Conservation (phyloP, 106 monocot genomes). For the Amphibolis antarctica region DNA sequence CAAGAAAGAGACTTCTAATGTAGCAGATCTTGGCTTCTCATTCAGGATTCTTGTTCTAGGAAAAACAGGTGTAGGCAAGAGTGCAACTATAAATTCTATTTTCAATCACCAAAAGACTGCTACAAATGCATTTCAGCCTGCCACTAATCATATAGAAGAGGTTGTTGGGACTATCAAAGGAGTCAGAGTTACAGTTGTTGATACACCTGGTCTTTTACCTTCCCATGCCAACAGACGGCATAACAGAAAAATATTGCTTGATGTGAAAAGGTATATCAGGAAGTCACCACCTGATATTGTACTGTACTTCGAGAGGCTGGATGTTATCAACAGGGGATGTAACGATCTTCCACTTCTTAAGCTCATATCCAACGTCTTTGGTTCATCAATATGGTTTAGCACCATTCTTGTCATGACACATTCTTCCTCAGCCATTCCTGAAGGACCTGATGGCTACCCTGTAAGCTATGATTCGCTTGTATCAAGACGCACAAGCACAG, state of each 20-base stretch:
- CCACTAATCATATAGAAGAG: constrained; percentile 54
- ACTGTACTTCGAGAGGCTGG: constrained; percentile 71
- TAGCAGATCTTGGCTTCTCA: constrained; percentile 39
- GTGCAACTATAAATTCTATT: constrained; percentile 88
- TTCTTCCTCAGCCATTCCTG: constrained; percentile 43
- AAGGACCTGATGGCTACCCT: constrained; percentile 52
- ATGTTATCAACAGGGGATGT: constrained; percentile 26
- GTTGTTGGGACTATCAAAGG: constrained; percentile 56
- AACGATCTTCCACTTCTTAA: constrained; percentile 53
- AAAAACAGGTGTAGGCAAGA: constrained; percentile 86
- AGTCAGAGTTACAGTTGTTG: constrained; percentile 61
- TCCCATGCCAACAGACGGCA: constrained; percentile 20
- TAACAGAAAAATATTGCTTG: constrained; percentile 52
- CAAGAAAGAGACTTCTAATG: constrained; percentile 32
- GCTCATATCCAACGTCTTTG: constrained; percentile 71
- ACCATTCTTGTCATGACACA: constrained; percentile 80
- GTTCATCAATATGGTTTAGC: constrained; percentile 84
- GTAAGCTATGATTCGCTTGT: constrained; percentile 42
- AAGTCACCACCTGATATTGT: constrained; percentile 74
- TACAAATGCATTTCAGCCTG: constrained; percentile 59
- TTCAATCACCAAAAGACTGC: constrained; percentile 37
- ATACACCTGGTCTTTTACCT: constrained; percentile 74
- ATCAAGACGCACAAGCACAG: constrained; percentile 14
- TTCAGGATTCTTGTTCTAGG: constrained; percentile 77
- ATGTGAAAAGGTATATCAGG: constrained; percentile 54